Evolutionary conservation across 768 basidiomycete genomes (phyloP).

Genomic region (Boletus rufocinnamomeus): DNA sequence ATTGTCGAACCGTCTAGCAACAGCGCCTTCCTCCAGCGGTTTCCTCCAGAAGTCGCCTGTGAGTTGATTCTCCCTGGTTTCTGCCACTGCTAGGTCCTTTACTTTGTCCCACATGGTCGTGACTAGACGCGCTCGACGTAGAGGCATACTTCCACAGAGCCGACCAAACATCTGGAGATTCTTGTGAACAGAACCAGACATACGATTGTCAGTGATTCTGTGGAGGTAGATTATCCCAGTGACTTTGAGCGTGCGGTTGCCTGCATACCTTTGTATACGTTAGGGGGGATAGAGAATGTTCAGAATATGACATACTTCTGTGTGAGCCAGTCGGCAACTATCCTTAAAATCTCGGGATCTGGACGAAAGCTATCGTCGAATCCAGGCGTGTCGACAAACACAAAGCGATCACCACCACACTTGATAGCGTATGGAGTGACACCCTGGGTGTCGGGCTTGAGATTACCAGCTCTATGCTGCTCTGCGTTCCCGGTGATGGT

Average conservation of each 20-base stretch:
- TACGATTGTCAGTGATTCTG: too few species aligned
- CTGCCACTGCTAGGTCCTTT: too few species aligned
- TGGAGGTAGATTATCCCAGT: constrained; percentile 38
- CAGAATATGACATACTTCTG: constrained; percentile 12
- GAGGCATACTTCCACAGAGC: constrained; percentile 35
- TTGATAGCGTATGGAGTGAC: too few species aligned
- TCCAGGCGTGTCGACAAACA: constrained; percentile 24
- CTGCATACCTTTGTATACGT: constrained; percentile 10
- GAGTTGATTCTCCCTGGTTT: constrained; percentile 28
- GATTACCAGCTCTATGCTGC: too few species aligned
- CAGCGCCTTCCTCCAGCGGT: constrained; percentile 6
- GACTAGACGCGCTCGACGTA: constrained; percentile 35
- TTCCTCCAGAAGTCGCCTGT: constrained; percentile 25
- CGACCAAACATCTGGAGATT: constrained; percentile 38
- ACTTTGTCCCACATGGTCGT: constrained; percentile 41
- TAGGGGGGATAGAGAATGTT: not conserved
- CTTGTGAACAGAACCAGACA: constrained; percentile 29
- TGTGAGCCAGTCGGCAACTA: constrained; percentile 20
- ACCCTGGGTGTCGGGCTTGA: too few species aligned
- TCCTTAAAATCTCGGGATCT: constrained; percentile 12
- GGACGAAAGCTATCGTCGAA: constrained; percentile 21
- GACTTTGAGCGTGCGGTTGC: constrained; percentile 11
- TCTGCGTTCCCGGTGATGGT: too few species aligned
- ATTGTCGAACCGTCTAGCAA: constrained; percentile 3
- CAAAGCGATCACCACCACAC: too few species aligned